phyloP scores from a whole-genome alignment of 495 filamentous ascomycete species.

The Cetradonia linearis region DNA sequence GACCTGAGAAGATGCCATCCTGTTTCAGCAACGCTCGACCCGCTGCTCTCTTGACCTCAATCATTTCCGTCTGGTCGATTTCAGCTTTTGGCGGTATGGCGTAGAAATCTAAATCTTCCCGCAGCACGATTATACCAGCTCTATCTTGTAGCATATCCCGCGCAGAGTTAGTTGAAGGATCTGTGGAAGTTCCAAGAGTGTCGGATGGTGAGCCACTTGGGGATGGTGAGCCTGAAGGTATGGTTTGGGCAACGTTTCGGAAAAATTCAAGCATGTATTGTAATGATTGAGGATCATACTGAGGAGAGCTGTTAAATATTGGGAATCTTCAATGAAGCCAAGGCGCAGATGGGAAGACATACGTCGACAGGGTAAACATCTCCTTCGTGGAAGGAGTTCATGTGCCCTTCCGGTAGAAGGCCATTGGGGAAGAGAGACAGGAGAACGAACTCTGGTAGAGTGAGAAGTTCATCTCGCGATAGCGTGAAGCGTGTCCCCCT shows the following conservation, averaged over 20 bases:
- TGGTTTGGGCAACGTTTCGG: constrained; percentile 85
- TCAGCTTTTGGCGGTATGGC: constrained; percentile 81
- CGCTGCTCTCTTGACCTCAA: constrained; percentile 91
- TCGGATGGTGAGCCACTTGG: constrained; percentile 47
- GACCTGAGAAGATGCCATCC: constrained; percentile 89
- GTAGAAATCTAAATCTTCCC: constrained; percentile 97
- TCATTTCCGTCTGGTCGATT: constrained; percentile 84
- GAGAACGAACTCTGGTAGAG: constrained; percentile 94
- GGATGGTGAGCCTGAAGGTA: constrained; percentile 60
- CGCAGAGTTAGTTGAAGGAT: constrained; percentile 54
- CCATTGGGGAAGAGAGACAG: constrained; percentile 97
- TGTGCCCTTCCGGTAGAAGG: constrained; percentile 91
- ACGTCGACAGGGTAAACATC: constrained; percentile 97
- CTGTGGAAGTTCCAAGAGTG: constrained; percentile 53
- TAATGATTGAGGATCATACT: constrained; percentile 94
- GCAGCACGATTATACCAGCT: constrained; percentile 92
- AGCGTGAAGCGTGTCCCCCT: constrained; percentile 89
- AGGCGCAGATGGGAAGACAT: constrained; percentile 36
- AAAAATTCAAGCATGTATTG: constrained; percentile 99
- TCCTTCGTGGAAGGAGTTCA: constrained; percentile 84
- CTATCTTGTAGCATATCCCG: constrained; percentile 74
- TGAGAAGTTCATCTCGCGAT: constrained; percentile 88
- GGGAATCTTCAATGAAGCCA: constrained; percentile 25
- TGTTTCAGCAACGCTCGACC: constrained; percentile 77
- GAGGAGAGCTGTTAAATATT: constrained; percentile 33